Evolutionary conservation across 2,329 filamentous ascomycete genomes (phyloP).

Genomic region (Curvularia lunata): DNA sequence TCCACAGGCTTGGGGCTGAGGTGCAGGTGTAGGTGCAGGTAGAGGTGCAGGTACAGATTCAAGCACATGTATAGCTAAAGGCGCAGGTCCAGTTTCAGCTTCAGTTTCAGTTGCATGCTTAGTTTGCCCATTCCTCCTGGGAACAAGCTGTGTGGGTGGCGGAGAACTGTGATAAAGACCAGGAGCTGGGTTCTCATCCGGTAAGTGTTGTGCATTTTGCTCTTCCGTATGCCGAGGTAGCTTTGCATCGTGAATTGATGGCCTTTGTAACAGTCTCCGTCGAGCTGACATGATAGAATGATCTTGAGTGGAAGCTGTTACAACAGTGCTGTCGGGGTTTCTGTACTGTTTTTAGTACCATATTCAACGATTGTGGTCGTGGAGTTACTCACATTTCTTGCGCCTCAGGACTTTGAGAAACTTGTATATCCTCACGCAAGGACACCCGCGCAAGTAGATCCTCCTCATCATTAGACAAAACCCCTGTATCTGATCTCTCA

Average conservation of each 20-base stretch:
- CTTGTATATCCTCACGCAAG: slow-evolving; percentile 3
- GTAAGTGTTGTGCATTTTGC: not conserved
- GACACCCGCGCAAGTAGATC: not conserved
- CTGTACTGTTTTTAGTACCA: slow-evolving; percentile 11
- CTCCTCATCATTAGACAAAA: slow-evolving; percentile 19
- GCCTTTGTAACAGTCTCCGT: slow-evolving; percentile 26
- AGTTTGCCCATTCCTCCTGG: not conserved
- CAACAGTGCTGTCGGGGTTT: not conserved
- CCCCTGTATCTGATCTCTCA: slow-evolving; percentile 3
- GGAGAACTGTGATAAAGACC: not conserved
- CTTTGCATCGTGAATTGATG: slow-evolving; percentile 28
- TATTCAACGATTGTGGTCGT: not conserved
- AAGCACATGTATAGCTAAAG: not conserved
- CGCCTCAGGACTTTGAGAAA: slow-evolving; percentile 6
- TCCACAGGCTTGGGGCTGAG: not conserved
- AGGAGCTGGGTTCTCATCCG: not conserved
- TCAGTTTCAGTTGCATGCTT: not conserved
- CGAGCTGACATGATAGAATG: slow-evolving; percentile 22
- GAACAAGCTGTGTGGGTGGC: slow-evolving; percentile 8
- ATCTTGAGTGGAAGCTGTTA: slow-evolving; percentile 7
- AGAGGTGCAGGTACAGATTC: not conserved
- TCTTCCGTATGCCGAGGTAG: slow-evolving; percentile 5
- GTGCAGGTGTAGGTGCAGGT: not conserved
- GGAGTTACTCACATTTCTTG: slow-evolving; percentile 6
- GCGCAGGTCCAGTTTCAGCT: not conserved